Evolutionary conservation across 768 basidiomycete genomes (phyloP), one percentile per base, ranked within the genome.

Genomic region (Myochromella boudieri): DNA sequence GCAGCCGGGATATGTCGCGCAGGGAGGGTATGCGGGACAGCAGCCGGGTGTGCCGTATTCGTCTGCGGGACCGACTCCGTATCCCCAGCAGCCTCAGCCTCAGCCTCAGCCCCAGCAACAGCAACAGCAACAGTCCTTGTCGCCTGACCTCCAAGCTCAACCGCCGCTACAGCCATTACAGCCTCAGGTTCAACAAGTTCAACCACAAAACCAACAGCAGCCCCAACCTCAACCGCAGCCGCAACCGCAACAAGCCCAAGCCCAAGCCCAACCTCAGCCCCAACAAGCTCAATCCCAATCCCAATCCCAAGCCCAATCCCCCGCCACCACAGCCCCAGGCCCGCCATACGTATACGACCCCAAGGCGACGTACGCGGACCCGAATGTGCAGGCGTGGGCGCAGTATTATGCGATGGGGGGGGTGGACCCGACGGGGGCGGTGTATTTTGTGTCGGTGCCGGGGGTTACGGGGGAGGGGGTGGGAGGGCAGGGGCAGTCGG

Each of bases 321-420:
- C 67, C 43, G 2, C 63, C 67, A 31, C 15, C 54, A 8, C 67
- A 68, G 36, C 37, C 48, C 6, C 49, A 52, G 11, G 74, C n/a
- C 73, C 76, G 15, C 79, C 81, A 12, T 76, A 76, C 58, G 60
- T 70, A 7, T 91, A 77, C 58, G 80, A 90, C 53, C 85, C 87
- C 3, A 74, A 70, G 22, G 68, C 71, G 39, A 81, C 80, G 17
- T 93, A 93, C 55, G 66, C 80, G 12, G 90, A 93, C 61, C 78
- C 82, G 44, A 90, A 90, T 52, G 88, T 84, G 17, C 89, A 91
- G 60, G 87, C 86, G 0, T 92, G 90, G 90, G 90, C 87, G 5
- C 78, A 82, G 54, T 93, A 93, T 64, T 92, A 92, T 60, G 82
- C 84, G 0, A 80, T 84, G 49, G 91, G 91, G 20, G 90, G 90